Evolutionary conservation across 176 grass and related monocot genomes (phyloP), one percentile per base, ranked within the genome.

Genomic region (Bonia amplexicaulis): DNA sequence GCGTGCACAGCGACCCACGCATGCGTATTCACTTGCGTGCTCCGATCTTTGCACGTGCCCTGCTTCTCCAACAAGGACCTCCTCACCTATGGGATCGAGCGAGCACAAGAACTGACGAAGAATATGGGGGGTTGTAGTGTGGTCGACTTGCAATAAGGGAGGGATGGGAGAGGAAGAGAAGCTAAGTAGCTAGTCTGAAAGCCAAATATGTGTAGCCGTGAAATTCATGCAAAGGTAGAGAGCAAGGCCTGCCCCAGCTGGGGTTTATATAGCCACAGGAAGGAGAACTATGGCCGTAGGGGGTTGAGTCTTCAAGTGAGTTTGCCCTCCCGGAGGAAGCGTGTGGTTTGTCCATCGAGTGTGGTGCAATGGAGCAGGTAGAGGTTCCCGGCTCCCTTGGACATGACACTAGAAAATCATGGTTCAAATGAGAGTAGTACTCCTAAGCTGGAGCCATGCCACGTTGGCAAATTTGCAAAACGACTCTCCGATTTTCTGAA

Each of bases 61-160:
- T 94, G 90, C 95, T 94, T 94, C 95, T 94, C 95, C 95, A 97
- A 84, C 95, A 94, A 75, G 87, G 87, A 85, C 92, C 71, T 94
- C 31, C 85, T 93, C 94, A 44, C 91, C 94, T 80, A 84, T 22
- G 19, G 33, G 35, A n/a, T n/a, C n/a, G n/a, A n/a, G n/a, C n/a
- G n/a, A 81, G 15, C 42, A 58, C 29, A 22, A 2, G 68, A 71
- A 10, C 42, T 10, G 12, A 76, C 49, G 66, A n/a, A 60, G 74
- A 72, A 45, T 26, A 9, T 25, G 60, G 53, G 40, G 8, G 54
- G 62, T 59, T 54, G 79, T 63, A 27, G 12, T 25, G n/a, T 12
- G 4, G 20, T 59, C 22, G 58, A 25, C 59, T 44, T 12, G 42
- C 42, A 44, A 44, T 9, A 10, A 44, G 8, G 10, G 8, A 44